Base-by-base conservation (phyloP, 495 filamentous ascomycete genomes). In the Articulospora tetracladia region DNA sequence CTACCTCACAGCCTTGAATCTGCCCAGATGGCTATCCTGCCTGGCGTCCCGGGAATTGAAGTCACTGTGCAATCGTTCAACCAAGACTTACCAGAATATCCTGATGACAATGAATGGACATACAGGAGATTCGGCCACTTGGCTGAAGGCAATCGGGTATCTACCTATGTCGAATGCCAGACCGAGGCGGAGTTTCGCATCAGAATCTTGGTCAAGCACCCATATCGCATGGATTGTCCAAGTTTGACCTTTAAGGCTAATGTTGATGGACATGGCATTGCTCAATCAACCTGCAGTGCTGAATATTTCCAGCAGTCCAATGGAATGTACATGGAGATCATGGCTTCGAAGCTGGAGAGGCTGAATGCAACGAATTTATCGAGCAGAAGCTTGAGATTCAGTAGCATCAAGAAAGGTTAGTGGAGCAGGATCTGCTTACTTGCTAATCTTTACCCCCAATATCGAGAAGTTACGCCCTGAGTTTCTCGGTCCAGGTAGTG, bases 101-200 rank as follows among this genome's bases (percentile, higher is more conserved):
- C 70, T 1, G 60, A 74, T 27, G 66, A 70, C 0, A 19, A 67
- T 34, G 39, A 53, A 1, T 49, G 39, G 24, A 48, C 51, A 1
- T 27, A 23, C 39, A 39, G 22, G 13, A 47, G 36, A 34, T 55
- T 17, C 41, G 57, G 4, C 13, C 15, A 59, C 12, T n/a, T 52
- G 19, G 55, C 53, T 24, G 51, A 12, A 8, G 27, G n/a, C 4
- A 22, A 15, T 0, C 53, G 36, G 17, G 54, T 50, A 7, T 63
- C 60, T 22, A 69, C 64, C 51, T 76, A 71, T 46, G 65, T 76
- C 27, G 69, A 76, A 59, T 71, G 67, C 20, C 26, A 53, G 15
- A 63, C 71, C 23, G 57, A 68, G 41, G 39, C 65, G 8, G 57
- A 71, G 54, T 74, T 72, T 50, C 26, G 27, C 8, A 60, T 73